A percentile compares a stretch with the other conserved stretches of the same genome.
Conservation (phyloP, 2,329 filamentous ascomycete species). For the Pleurostoma richardsiae region DNA sequence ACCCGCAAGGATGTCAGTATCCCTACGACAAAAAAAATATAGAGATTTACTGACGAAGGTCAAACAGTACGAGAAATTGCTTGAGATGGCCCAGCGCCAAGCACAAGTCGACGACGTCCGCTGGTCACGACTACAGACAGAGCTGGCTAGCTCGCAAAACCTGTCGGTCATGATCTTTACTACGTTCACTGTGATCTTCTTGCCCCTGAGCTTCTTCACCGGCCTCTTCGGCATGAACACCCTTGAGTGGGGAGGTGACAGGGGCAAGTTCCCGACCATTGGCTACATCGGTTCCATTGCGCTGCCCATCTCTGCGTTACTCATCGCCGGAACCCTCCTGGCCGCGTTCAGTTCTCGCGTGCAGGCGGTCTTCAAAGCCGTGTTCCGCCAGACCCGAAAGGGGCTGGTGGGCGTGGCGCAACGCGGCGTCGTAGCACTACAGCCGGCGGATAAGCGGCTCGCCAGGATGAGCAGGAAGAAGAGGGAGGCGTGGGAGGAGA, state of each 20-base stretch:
- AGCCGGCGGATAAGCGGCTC: constrained; percentile 15
- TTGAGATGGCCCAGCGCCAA: constrained; percentile 63
- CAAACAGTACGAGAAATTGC: constrained; percentile 53
- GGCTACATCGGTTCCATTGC: constrained; percentile 41
- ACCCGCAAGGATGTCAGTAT: constrained; percentile 49
- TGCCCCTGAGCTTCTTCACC: constrained; percentile 61
- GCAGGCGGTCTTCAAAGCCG: constrained; percentile 21
- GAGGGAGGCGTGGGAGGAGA: constrained; percentile 13
- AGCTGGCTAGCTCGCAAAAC: constrained; percentile 57
- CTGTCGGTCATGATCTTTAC: constrained; percentile 63
- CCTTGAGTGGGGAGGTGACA: constrained; percentile 46
- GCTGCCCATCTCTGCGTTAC: constrained; percentile 38
- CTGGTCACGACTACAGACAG: constrained; percentile 56
- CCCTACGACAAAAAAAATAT: neutral
- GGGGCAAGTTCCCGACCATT: constrained; percentile 36
- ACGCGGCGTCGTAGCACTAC: constrained; percentile 12
- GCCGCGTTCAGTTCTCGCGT: constrained; percentile 50
- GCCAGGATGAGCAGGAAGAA: constrained; percentile 8
- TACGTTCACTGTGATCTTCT: constrained; percentile 57
- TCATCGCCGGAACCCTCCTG: constrained; percentile 46
- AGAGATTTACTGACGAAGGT: neutral
- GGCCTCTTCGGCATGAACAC: constrained; percentile 63
- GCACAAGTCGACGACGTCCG: constrained; percentile 63
- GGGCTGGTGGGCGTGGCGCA: constrained; percentile 7
- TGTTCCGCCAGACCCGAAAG: constrained; percentile 13